Evolutionary conservation across 441 rosid genomes (phyloP).

Genomic region (Jatropha podagrica): DNA sequence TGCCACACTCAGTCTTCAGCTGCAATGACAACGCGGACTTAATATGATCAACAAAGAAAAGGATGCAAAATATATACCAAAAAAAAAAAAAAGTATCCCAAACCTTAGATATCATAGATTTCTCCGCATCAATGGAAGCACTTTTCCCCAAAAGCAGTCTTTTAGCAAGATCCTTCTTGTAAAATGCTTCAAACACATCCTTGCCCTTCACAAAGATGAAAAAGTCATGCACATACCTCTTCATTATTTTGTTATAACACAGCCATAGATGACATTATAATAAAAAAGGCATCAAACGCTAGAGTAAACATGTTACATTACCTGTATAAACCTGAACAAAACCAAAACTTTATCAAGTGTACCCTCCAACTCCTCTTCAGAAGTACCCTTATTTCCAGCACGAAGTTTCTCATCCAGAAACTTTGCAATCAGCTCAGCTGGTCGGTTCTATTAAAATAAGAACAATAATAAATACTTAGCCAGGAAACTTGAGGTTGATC

Average conservation of each 20-base stretch:
- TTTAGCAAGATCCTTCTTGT: slow-evolving; percentile 98
- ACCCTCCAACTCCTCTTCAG: slow-evolving; percentile 99
- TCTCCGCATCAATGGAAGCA: slow-evolving; percentile 99
- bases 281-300: neutral
- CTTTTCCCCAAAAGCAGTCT: slow-evolving; percentile 88
- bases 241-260: slow-evolving; percentile 22
- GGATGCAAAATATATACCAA: neutral
- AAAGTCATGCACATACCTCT: slow-evolving; percentile 1
- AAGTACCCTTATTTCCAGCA: slow-evolving; percentile 98
- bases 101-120: slow-evolving; percentile 99
- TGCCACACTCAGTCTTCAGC: slow-evolving; percentile 99
- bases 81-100: slow-evolving; percentile 12
- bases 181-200: slow-evolving; percentile 98
- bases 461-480: slow-evolving; percentile 24
- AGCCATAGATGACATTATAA: slow-evolving; percentile 4
- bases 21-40: slow-evolving; percentile 40
- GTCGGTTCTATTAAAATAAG: slow-evolving; percentile 69
- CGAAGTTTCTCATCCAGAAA: slow-evolving; percentile 99
- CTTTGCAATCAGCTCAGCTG: slow-evolving; percentile 97
- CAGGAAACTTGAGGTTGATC: neutral
- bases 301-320: slow-evolving; percentile 21
- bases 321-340: slow-evolving; percentile 98
- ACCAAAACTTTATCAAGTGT: slow-evolving; percentile 96
- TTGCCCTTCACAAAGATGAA: slow-evolving; percentile 61
- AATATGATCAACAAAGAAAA: slow-evolving; percentile 19